A percentile compares a stretch with the other conserved stretches of the same genome.
Conservation (phyloP, 1,284 basidiomycete genomes). For the Ustilago lituana region DNA sequence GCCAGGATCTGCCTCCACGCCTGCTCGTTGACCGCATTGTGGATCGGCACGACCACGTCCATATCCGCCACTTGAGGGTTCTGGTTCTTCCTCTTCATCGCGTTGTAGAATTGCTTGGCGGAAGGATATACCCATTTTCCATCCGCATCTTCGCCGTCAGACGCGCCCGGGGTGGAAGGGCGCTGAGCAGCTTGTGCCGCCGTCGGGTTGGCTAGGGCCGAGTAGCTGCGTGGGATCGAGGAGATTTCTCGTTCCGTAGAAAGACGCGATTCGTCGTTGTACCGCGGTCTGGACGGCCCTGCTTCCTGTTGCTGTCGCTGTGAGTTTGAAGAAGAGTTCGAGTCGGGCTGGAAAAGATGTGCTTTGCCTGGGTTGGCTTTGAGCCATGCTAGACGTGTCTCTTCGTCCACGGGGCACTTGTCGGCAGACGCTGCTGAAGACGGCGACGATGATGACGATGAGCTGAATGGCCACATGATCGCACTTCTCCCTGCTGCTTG, state of each 20-base stretch:
- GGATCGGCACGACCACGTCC: constrained; percentile 95
- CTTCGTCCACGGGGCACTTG: constrained; percentile 78
- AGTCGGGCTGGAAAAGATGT: constrained; percentile 25
- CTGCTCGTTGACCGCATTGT: constrained; percentile 98
- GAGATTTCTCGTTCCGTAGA: constrained; percentile 80
- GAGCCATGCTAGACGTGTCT: constrained; percentile 68
- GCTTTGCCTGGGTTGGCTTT: constrained; percentile 54
- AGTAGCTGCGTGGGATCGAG: constrained; percentile 78
- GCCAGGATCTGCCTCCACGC: constrained; percentile 89
- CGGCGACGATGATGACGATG: constrained; percentile 4
- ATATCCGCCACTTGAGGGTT: constrained; percentile 79
- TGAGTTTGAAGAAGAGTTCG: not conserved
- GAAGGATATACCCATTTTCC: constrained; percentile 97
- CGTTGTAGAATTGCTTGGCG: constrained; percentile 93
- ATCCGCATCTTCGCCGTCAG: constrained; percentile 38
- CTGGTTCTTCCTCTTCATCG: constrained; percentile 88
- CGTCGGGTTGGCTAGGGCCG: constrained; percentile 18
- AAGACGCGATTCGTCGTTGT: constrained; percentile 58
- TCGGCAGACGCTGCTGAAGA: constrained; percentile 61
- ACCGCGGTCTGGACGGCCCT: constrained; percentile 17
- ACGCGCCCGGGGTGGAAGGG: constrained; percentile 9
- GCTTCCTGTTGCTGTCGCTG: constrained; percentile 4
- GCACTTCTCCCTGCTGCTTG: not conserved
- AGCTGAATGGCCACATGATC: constrained; percentile 50
- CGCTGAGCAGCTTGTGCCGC: constrained; percentile 18